These are phyloP conservation scores for Bipolaris victoriae DNA, from an alignment of 2,329 filamentous ascomycete genomes.

Conservation along the genomic window DNA sequence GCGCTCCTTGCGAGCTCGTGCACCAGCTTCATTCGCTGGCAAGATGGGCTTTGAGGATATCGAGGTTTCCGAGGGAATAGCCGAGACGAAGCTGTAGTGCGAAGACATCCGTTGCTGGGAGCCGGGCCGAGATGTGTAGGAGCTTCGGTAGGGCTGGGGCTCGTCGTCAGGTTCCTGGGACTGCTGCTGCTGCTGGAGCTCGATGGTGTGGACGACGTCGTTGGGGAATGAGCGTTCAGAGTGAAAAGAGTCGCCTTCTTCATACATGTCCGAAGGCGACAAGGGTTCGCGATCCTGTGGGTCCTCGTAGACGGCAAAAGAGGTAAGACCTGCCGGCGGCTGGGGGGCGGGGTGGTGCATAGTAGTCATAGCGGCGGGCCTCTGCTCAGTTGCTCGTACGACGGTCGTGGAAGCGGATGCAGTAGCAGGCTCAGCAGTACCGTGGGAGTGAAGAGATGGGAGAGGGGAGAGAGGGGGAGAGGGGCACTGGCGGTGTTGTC, in stretches of 20 bases:
- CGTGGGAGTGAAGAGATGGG: not conserved
- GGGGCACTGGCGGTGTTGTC: not conserved
- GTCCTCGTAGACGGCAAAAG: constrained; percentile 46
- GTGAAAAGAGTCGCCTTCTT: constrained; percentile 42
- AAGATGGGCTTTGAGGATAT: constrained; percentile 41
- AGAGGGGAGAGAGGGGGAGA: too few relatives aligned
- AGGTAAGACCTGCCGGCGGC: constrained; percentile 28
- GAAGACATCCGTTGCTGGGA: constrained; percentile 37
- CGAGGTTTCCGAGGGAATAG: constrained; percentile 48
- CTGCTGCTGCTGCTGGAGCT: constrained; percentile 30
- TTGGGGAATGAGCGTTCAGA: constrained; percentile 40
- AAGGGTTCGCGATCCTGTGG: constrained; percentile 38
- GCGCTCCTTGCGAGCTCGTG: constrained; percentile 62
- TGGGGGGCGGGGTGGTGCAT: constrained; percentile 40
- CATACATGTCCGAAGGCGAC: constrained; percentile 41
- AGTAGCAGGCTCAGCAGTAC: not conserved
- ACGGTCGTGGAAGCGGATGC: constrained; percentile 13
- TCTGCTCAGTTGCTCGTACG: constrained; percentile 26
- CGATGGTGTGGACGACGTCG: constrained; percentile 40
- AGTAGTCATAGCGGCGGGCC: constrained; percentile 35
- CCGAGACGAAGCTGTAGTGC: constrained; percentile 45
- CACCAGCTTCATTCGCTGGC: constrained; percentile 36
- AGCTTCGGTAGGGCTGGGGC: constrained; percentile 39
- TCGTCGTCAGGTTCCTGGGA: constrained; percentile 22
- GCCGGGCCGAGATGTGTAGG: constrained; percentile 41